Evolutionary conservation across 495 filamentous ascomycete species (phyloP).

Genomic region (Penicillium subrubescens): DNA sequence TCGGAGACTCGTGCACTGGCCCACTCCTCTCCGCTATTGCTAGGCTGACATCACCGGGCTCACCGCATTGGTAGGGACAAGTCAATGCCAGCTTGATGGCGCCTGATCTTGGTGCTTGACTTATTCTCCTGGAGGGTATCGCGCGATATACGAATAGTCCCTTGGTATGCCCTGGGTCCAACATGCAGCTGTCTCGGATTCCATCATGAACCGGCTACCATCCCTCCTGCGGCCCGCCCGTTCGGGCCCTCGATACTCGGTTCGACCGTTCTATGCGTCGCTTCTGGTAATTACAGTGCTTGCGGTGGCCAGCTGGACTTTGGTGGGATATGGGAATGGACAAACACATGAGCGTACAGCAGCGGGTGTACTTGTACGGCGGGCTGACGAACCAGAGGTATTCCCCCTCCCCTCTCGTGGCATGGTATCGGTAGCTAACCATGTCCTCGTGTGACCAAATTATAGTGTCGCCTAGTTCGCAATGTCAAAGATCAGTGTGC

Average conservation of each 20-base stretch:
- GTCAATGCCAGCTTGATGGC: constrained; percentile 13
- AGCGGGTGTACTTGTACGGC: constrained; percentile 20
- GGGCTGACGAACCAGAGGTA: constrained; percentile 44
- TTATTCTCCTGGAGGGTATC: neutral
- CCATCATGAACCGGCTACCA: constrained; percentile 29
- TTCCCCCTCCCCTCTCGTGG: constrained; percentile 9
- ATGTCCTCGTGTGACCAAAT: constrained; percentile 15
- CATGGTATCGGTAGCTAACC: constrained; percentile 27
- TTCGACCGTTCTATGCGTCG: constrained; percentile 40
- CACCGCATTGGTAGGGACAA: constrained; percentile 23
- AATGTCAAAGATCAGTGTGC: constrained; percentile 77
- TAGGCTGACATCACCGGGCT: constrained; percentile 31
- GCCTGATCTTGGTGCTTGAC: neutral
- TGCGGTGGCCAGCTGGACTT: constrained; percentile 28
- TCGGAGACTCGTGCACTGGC: constrained; percentile 22
- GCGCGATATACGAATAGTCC: neutral
- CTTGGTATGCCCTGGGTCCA: constrained; percentile 20
- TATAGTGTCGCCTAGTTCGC: constrained; percentile 80
- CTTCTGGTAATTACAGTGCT: constrained; percentile 36
- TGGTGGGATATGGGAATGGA: constrained; percentile 13
- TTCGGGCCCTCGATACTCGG: constrained; percentile 38
- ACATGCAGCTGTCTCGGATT: constrained; percentile 30
- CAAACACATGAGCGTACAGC: constrained; percentile 8
- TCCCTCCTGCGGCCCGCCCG: constrained; percentile 28
- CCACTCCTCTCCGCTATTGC: constrained; percentile 23